These are phyloP conservation scores for Gaillardinia entomophila DNA, from an alignment of 805 yeast species.

Conservation along the genomic window DNA sequence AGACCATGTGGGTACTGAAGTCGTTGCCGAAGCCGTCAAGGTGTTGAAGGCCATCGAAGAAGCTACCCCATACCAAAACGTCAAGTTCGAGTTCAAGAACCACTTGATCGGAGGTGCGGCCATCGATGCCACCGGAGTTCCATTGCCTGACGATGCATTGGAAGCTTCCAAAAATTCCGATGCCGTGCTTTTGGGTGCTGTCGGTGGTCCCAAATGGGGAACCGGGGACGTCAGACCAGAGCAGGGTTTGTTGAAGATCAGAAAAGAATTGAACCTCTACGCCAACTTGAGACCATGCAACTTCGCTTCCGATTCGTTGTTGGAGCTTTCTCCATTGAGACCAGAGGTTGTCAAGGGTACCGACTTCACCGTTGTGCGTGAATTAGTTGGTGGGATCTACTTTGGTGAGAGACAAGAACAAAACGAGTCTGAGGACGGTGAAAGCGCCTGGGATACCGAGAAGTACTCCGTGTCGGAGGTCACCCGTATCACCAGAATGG, in stretches of 20 bases:
- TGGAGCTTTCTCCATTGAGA: slow-evolving; percentile 85
- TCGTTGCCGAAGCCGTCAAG: slow-evolving; percentile 85
- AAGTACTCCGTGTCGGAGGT: slow-evolving; percentile 88
- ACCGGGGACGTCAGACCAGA: slow-evolving; percentile 95
- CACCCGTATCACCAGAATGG: slow-evolving; percentile 95
- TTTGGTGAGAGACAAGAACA: slow-evolving; percentile 96
- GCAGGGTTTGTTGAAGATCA: slow-evolving; percentile 88
- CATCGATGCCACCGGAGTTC: slow-evolving; percentile 92
- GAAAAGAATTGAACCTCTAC: slow-evolving; percentile 89
- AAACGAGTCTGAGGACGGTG: slow-evolving; percentile 54
- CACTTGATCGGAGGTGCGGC: slow-evolving; percentile 98
- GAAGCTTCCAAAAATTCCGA: slow-evolving; percentile 81
- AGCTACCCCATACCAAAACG: slow-evolving; percentile 27
- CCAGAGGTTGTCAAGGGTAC: slow-evolving; percentile 84
- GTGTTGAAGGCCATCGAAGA: slow-evolving; percentile 75
- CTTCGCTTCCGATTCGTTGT: slow-evolving; percentile 78
- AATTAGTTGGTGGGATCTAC: slow-evolving; percentile 96
- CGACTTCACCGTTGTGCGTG: slow-evolving; percentile 89
- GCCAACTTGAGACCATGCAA: slow-evolving; percentile 97
- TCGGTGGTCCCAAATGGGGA: slow-evolving; percentile 99
- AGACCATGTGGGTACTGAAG: slow-evolving; percentile 94
- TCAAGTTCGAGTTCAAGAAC: slow-evolving; percentile 69
- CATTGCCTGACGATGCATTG: slow-evolving; percentile 80
- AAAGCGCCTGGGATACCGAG: slow-evolving; percentile 92
- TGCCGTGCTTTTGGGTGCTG: slow-evolving; percentile 96